Conservation (phyloP, 2,329 filamentous ascomycete genomes). For the Verticillium dahliae region DNA sequence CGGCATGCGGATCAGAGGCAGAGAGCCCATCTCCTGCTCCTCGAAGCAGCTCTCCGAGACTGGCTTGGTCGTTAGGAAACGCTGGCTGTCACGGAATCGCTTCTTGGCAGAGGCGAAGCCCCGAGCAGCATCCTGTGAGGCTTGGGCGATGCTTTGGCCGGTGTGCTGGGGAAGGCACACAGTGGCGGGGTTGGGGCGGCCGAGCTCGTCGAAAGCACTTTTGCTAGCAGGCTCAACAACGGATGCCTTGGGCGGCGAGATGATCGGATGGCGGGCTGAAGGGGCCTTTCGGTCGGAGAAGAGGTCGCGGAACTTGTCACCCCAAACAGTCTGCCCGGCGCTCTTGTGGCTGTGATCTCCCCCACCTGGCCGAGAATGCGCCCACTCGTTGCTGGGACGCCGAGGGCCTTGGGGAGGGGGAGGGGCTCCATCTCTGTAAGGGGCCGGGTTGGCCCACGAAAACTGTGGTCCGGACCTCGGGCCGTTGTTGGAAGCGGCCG, state of each 20-base stretch:
- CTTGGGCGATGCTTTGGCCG: neutral
- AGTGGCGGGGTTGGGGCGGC: slow-evolving; percentile 48
- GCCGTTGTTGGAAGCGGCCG: slow-evolving; percentile 29
- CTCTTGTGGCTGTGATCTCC: neutral
- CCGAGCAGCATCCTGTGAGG: neutral
- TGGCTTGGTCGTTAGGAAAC: slow-evolving; percentile 50
- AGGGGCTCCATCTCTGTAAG: slow-evolving; percentile 22
- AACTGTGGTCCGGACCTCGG: slow-evolving; percentile 18
- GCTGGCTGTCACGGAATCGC: neutral
- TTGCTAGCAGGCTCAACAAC: slow-evolving; percentile 63
- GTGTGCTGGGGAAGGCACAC: slow-evolving; percentile 54
- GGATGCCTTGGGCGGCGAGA: slow-evolving; percentile 47
- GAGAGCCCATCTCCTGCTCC: slow-evolving; percentile 71
- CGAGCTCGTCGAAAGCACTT: slow-evolving; percentile 53
- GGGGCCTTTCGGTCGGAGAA: slow-evolving; percentile 60
- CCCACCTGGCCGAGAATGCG: neutral
- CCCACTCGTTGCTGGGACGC: neutral
- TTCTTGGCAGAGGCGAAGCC: neutral
- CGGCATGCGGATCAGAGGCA: slow-evolving; percentile 66
- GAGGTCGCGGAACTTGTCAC: slow-evolving; percentile 56
- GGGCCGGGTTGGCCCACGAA: slow-evolving; percentile 27
- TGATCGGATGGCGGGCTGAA: slow-evolving; percentile 1
- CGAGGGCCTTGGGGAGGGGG: slow-evolving; percentile 6
- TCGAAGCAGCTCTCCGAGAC: slow-evolving; percentile 77
- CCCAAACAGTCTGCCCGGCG: slow-evolving; percentile 13